Evolutionary conservation across 352 stramenopile genomes (phyloP).

Genomic region (Pythium sp.): DNA sequence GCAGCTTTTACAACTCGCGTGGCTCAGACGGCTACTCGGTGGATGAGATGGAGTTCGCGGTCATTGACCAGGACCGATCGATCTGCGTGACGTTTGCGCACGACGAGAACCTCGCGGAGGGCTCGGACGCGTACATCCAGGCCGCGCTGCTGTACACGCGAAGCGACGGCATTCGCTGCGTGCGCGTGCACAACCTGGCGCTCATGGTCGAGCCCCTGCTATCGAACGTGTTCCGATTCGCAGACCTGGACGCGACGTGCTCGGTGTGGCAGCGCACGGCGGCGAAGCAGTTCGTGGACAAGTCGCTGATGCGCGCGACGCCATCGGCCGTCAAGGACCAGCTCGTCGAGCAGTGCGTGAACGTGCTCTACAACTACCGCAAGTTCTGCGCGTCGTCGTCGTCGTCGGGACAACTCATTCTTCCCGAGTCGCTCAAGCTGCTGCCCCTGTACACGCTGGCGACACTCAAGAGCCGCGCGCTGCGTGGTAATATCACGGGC

Average conservation of each 20-base stretch:
- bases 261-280: conserved; percentile 81
- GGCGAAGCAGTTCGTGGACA: conserved; percentile 78
- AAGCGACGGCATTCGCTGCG: conserved; percentile 78
- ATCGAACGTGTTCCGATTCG: conserved; percentile 87
- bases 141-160: conserved; percentile 88
- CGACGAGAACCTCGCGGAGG: conserved; percentile 78
- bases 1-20: conserved; percentile 70
- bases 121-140: conserved; percentile 81
- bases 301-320: conserved; percentile 77
- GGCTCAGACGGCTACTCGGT: conserved; percentile 55
- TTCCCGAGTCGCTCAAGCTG: conserved; percentile 90
- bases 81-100: conserved; percentile 88
- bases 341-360: conserved; percentile 84
- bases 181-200: conserved; percentile 90
- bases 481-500: conserved; percentile 79
- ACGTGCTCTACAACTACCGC: conserved; percentile 89
- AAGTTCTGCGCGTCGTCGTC: conserved; percentile 89
- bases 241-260: conserved; percentile 85
- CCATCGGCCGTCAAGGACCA: conserved; percentile 73
- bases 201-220: conserved; percentile 73
- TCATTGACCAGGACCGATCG: conserved; percentile 84
- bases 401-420: conserved; percentile 88
- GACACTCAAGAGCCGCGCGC: conserved; percentile 84
- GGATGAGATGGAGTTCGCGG: conserved; percentile 88
- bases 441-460: conserved; percentile 88